Evolutionary conservation across 2,329 filamentous ascomycete species (phyloP), one percentile per base, ranked within the genome.

Genomic region (Graphilbum ipis-grandicollis): DNA sequence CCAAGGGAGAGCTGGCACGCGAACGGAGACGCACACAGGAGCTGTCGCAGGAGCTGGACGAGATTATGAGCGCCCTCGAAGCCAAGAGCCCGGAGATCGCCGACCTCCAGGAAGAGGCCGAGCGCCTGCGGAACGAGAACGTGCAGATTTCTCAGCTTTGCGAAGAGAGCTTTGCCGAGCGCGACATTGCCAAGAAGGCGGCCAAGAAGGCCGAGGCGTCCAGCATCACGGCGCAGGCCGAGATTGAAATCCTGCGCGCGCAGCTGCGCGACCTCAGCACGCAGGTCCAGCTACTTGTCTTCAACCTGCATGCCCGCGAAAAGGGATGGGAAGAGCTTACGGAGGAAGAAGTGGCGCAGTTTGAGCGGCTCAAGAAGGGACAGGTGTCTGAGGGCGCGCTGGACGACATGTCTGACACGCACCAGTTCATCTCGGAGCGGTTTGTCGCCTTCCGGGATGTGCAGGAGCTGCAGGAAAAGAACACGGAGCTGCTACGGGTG

Each of bases 401-500:
- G 7, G 71, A 79, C 25, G 80, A 83, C 45, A 67, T 86, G 52
- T 86, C 80, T 5, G 79, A 85, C 43, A 93, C 86, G 1, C 83
- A 88, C 48, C 77, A 76, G 39, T 79, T 93, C 54, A 93, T 98
- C 48, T 90, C 80, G 21, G 74, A 90, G 50, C 79, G 86, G 42
- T 65, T 96, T n/a, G 80, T 86, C 9, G 74, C 85, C 1, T 98
- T 93, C 70, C 84, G 81, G 48, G 77, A 85, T 45, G 73, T 94
- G 29, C 66, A 72, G 40, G 81, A 93, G 38, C 63, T 98, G 9
- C 85, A 94, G 51, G 70, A 79, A 41, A 85, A 93, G 62, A 96
- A 98, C 45, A 67, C 79, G 42, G 79, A 90, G 44, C 67, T 94
- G 17, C 65, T 94, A 19, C 75, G 78, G 35, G 75, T 93, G 46